phyloP scores from a whole-genome alignment of 2,329 filamentous ascomycete genomes.

The Aureobasidium pullulans region DNA sequence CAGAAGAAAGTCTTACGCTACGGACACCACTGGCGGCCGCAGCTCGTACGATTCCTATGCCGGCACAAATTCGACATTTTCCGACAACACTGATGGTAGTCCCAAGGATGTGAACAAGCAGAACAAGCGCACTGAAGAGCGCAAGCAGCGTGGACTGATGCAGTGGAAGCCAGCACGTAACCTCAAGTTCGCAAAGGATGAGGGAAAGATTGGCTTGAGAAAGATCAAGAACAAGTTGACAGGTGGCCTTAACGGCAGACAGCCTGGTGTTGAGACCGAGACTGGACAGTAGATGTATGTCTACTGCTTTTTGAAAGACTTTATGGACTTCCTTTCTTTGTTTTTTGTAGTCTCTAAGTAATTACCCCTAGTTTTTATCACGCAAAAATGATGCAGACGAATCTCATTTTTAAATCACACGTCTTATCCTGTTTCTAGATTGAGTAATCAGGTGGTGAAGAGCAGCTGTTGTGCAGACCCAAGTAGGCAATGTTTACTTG shows the following conservation, averaged over 20 bases:
- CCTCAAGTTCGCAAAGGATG: constrained; percentile 76
- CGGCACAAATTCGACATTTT: constrained; percentile 13
- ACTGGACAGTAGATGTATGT: constrained; percentile 14
- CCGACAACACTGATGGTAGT: neutral
- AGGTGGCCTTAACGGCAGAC: constrained; percentile 63
- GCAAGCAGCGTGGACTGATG: constrained; percentile 85
- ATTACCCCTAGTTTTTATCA: neutral
- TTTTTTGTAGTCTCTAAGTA: neutral
- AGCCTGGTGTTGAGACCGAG: constrained; percentile 77
- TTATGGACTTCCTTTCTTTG: neutral
- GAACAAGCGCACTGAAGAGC: constrained; percentile 64
- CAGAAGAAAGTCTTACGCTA: constrained; percentile 26
- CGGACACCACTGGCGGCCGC: constrained; percentile 20
- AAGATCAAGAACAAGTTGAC: constrained; percentile 71
- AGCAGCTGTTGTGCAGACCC: too few relatives aligned
- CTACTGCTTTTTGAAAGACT: neutral
- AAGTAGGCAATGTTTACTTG: too few relatives aligned
- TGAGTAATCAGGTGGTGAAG: too few relatives aligned
- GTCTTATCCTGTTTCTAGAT: too few relatives aligned
- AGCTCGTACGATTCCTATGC: constrained; percentile 21
- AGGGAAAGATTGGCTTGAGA: constrained; percentile 69
- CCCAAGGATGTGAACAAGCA: constrained; percentile 56
- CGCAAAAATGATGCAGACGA: constrained; percentile 4
- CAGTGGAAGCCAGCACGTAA: constrained; percentile 92
- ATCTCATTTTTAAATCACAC: neutral